Evolutionary conservation across 2,329 filamentous ascomycete species (phyloP), one percentile per base, ranked within the genome.

Genomic region (Teratosphaeria gauchensis): DNA sequence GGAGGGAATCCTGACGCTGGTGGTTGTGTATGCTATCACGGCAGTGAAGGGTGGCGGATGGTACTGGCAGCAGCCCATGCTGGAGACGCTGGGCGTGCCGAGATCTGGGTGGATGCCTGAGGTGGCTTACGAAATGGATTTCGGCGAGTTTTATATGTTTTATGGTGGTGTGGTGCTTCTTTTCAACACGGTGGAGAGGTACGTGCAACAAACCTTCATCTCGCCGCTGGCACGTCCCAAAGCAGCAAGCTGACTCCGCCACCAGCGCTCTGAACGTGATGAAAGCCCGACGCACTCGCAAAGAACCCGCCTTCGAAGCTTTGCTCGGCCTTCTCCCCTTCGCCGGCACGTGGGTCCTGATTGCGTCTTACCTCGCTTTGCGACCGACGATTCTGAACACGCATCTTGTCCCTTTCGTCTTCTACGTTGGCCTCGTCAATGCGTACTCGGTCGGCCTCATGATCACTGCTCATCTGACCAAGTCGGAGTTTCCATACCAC

Each of bases 361-460:
- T 96, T 62, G 80, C 85, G 3, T 77, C 82, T 32, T 99, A 97
- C 75, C 81, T 97, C 59, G 85, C 84, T 69, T 84, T 97, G 64
- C 90, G 96, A 72, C 92, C 92, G 4, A 77, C 82, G 62, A 95
- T 97, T 68, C 82, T 95, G 62, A 79, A 87, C 73, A 79, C 86
- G 70, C 90, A 97, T 71, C 80, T 96, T 8, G 84, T 99, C 19
- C 92, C 94, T 1, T 97, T 99, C 73, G 81, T 87, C 63, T 80
- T 97, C 72, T 96, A 94, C 72, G 87, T 88, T 51, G 92, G 92
- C 58, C 78, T 97, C 59, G 82, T 96, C 71, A 97, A 97, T 72
- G 92, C 94, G 61, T 97, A 96, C 78, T 89, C 88, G 56, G 92
- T 97, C 59, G 92, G 92, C 6, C 88, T 92, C 73, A 96, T 97